These are phyloP conservation scores for Yarrowia sp. DNA, from an alignment of 805 yeast species.

Conservation along the genomic window DNA sequence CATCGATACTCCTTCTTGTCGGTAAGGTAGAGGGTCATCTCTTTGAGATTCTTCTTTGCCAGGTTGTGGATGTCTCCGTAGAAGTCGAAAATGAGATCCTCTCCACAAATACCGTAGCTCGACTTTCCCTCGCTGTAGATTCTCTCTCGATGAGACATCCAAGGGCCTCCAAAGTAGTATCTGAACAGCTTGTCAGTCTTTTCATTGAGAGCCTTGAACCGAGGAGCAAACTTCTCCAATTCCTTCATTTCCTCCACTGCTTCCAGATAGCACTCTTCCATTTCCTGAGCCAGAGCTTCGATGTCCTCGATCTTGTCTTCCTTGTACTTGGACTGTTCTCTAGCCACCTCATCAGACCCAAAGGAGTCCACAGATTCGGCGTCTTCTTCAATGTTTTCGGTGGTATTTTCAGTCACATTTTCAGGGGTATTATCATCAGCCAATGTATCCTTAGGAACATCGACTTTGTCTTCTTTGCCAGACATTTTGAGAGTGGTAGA, in stretches of 20 bases:
- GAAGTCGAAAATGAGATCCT: constrained; percentile 11
- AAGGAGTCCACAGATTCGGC: constrained; percentile 10
- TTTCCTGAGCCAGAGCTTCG: not conserved
- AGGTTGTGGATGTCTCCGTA: constrained; percentile 5
- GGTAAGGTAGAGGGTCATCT: constrained; percentile 2
- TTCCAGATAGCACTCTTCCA: constrained; percentile 24
- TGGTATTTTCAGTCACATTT: too few species aligned
- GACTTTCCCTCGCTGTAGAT: not conserved
- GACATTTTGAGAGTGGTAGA: not conserved
- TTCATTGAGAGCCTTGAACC: constrained; percentile 1
- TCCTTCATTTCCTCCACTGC: constrained; percentile 9
- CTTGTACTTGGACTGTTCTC: constrained; percentile 12
- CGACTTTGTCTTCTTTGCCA: not conserved
- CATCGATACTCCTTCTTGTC: not conserved
- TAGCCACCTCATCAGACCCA: not conserved
- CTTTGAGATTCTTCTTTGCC: constrained; percentile 27
- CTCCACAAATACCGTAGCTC: not conserved
- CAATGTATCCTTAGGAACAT: not conserved
- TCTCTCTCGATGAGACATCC: constrained; percentile 23
- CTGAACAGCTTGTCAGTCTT: constrained; percentile 24
- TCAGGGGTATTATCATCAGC: not conserved
- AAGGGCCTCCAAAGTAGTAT: constrained; percentile 26
- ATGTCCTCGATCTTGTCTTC: constrained; percentile 31
- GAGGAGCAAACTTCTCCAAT: constrained; percentile 1
- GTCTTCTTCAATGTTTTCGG: not conserved